Base-by-base conservation (phyloP, 2,329 filamentous ascomycete species). In the Hymenoscyphus fructigenus region DNA sequence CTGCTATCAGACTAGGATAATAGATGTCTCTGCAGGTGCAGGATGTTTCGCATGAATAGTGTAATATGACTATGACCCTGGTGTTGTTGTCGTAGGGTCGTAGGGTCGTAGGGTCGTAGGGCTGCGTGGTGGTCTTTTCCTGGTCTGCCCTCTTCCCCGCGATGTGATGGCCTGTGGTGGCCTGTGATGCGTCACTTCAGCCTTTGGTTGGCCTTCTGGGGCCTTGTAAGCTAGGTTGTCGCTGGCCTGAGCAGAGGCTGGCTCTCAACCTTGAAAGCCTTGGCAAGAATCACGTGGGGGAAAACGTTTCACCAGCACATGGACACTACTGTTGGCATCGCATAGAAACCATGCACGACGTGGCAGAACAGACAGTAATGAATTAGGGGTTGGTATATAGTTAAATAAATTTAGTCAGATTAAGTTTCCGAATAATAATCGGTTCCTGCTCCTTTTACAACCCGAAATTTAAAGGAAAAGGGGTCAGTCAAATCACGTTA, bases 281-380 rank as follows among this genome's bases (percentile, higher is more conserved):
- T 6, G 36, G 15, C 58, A 44, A 60, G 17, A 61, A 61, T 56
- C 44, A 38, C 57, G 57, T 59, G 57, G 23, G 23, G 3, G 23
- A 53, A 53, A 53, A 53, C 47, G 47, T 53, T 53, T 53, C 47
- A 53, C 36, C 36, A 6, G 12, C 10, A n/a, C n/a, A n/a, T 14
- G 12, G 2, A 14, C 36, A 15, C 36, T 14, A 15, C 44, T 26
- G 47, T 14, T 53, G 47, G 47, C 20, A 57, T 34, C 23, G 41
- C 57, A 38, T 57, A 44, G 23, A 57, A 44, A 29, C 57, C 62
- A 64, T 65, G 62, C 62, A 66, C 65, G 65, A 66, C 62, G 65
- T 66, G 65, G 65, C 65, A 64, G 36, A 61, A 62, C 59, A 36
- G 26, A 29, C n/a, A n/a, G n/a, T n/a, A n/a, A n/a, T n/a, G n/a